Evolutionary conservation across 495 filamentous ascomycete genomes (phyloP).

Genomic region (Aspergillus olivimuriae): DNA sequence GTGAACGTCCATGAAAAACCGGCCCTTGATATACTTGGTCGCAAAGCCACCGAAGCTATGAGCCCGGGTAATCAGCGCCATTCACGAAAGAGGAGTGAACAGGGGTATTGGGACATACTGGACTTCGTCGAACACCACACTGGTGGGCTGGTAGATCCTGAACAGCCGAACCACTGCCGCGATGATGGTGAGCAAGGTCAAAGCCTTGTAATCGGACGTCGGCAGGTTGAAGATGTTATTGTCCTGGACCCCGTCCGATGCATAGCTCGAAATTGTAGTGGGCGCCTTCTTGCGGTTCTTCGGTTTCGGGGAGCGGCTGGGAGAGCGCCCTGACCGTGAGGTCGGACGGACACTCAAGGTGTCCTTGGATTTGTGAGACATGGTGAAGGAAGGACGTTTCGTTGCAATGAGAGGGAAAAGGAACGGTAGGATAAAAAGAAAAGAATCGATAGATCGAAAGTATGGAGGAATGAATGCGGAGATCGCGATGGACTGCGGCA

Average conservation of each 20-base stretch:
- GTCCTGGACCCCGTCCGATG: constrained; percentile 47
- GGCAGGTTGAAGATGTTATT: constrained; percentile 57
- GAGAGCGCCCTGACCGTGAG: constrained; percentile 30
- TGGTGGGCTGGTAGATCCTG: constrained; percentile 91
- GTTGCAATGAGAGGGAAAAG: not conserved
- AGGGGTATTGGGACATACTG: constrained; percentile 57
- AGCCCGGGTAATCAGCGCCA: constrained; percentile 5
- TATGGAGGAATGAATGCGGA: constrained; percentile 3
- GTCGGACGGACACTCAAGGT: constrained; percentile 34
- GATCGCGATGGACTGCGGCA: too few species aligned
- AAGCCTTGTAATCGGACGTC: constrained; percentile 69
- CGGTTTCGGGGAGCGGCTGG: constrained; percentile 37
- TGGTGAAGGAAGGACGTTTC: constrained; percentile 6
- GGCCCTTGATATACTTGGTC: constrained; percentile 96
- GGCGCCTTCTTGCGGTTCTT: constrained; percentile 33
- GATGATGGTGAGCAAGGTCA: constrained; percentile 65
- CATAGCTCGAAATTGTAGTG: constrained; percentile 29
- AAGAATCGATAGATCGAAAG: too few species aligned
- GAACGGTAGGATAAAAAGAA: constrained; percentile 2
- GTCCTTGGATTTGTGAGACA: constrained; percentile 35
- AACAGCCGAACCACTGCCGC: constrained; percentile 80
- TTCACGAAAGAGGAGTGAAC: too few species aligned
- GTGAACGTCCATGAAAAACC: constrained; percentile 99
- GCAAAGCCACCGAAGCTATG: constrained; percentile 97
- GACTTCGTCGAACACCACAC: constrained; percentile 98